These are phyloP conservation scores for Aspergillus ochraceus DNA, from an alignment of 2,329 filamentous ascomycete genomes.

Conservation along the genomic window DNA sequence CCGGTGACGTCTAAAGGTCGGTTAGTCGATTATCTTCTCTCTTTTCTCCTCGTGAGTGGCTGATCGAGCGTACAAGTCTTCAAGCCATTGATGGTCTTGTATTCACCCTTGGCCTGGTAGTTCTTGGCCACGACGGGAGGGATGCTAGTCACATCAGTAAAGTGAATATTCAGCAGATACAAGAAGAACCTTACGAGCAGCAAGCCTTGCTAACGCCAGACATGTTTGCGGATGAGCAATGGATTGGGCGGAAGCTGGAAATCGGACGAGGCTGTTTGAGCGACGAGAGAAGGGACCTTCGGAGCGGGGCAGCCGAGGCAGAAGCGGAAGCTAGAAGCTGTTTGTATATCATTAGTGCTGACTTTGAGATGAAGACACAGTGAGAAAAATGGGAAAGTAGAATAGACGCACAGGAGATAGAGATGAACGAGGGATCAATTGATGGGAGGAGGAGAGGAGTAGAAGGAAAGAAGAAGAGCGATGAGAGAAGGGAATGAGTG, in stretches of 20 bases:
- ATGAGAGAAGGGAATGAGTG: background rate
- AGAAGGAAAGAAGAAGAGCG: background rate
- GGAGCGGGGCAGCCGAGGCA: slow-evolving; percentile 19
- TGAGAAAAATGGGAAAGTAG: background rate
- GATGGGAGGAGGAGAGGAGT: background rate
- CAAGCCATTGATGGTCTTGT: slow-evolving; percentile 59
- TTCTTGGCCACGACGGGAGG: slow-evolving; percentile 43
- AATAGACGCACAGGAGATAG: background rate
- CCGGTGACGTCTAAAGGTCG: slow-evolving; percentile 53
- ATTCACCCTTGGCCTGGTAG: slow-evolving; percentile 60
- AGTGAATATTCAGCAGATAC: background rate
- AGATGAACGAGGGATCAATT: background rate
- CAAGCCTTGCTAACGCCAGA: slow-evolving; percentile 46
- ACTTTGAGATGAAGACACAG: background rate
- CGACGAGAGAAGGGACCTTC: slow-evolving; percentile 20
- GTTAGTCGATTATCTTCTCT: background rate
- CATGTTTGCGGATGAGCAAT: slow-evolving; percentile 32
- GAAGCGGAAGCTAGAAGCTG: slow-evolving; percentile 26
- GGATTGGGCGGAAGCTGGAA: slow-evolving; percentile 14
- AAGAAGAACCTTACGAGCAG: slow-evolving; percentile 38
- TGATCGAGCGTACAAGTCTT: slow-evolving; percentile 54
- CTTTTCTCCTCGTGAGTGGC: no score
- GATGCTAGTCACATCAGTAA: slow-evolving; percentile 30
- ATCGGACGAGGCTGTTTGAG: slow-evolving; percentile 11
- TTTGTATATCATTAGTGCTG: background rate